A percentile compares a stretch with the other conserved stretches of the same genome.
phyloP scores from a whole-genome alignment of 1,284 basidiomycete species.

The Fereydounia khargensis region DNA sequence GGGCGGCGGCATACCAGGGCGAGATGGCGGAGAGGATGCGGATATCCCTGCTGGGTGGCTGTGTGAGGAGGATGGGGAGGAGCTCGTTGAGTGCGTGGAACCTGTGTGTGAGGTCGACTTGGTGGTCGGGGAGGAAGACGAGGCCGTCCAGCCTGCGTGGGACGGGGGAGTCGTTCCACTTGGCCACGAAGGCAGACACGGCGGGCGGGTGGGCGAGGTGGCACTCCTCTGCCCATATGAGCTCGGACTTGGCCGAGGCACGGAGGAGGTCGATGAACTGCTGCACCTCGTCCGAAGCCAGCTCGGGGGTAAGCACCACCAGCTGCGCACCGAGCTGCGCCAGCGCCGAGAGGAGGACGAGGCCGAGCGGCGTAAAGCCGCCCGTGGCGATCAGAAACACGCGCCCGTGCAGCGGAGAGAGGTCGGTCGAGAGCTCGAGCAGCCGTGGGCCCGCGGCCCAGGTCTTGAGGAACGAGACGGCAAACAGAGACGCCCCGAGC shows the following conservation, averaged over 20 bases:
- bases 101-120: neutral
- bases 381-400: slow-evolving; percentile 36
- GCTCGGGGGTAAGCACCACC: slow-evolving; percentile 33
- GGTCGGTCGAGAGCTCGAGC: slow-evolving; percentile 6
- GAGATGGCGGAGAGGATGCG: slow-evolving; percentile 40
- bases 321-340: slow-evolving; percentile 47
- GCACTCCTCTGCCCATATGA: slow-evolving; percentile 51
- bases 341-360: slow-evolving; percentile 36
- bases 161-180: slow-evolving; percentile 37
- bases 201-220: slow-evolving; percentile 28
- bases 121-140: slow-evolving; percentile 12
- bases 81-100: slow-evolving; percentile 49
- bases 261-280: slow-evolving; percentile 43
- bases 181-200: slow-evolving; percentile 30
- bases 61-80: slow-evolving; percentile 34
- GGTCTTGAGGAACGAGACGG: slow-evolving; percentile 27
- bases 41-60: slow-evolving; percentile 43
- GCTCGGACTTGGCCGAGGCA: slow-evolving; percentile 39
- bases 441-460: slow-evolving; percentile 38
- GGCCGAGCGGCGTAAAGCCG: slow-evolving; percentile 39
- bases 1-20: slow-evolving; percentile 48
- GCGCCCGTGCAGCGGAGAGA: slow-evolving; percentile 22
- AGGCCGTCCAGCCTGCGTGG: slow-evolving; percentile 8
- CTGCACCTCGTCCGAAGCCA: slow-evolving; percentile 12
- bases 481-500: slow-evolving; percentile 10